Evolutionary conservation across 2,329 filamentous ascomycete species (phyloP).

Genomic region (Magnaporthiopsis incrustans): DNA sequence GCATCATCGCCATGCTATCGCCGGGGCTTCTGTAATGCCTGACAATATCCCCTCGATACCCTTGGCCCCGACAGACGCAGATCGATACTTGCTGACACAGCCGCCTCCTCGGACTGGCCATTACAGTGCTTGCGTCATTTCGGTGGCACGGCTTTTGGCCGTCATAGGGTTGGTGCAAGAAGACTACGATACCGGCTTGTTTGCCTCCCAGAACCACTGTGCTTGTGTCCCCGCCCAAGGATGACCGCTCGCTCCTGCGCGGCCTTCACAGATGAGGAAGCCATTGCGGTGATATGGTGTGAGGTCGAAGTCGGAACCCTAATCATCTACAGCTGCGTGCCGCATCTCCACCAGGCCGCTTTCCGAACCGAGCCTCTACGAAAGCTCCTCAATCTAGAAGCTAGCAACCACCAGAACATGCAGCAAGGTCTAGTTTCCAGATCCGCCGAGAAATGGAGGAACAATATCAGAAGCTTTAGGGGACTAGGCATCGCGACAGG

Average conservation of each 20-base stretch:
- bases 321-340: slow-evolving; percentile 3
- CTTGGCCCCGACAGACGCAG: neutral
- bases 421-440: neutral
- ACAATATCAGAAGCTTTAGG: neutral
- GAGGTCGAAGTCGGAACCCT: neutral
- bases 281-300: neutral
- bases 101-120: neutral
- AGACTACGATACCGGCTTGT: neutral
- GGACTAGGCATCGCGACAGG: too few relatives aligned
- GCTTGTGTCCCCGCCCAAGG: neutral
- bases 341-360: neutral
- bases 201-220: neutral
- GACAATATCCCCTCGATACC: neutral
- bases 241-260: neutral
- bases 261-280: neutral
- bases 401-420: neutral
- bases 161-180: neutral
- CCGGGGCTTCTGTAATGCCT: slow-evolving; percentile 7
- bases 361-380: neutral
- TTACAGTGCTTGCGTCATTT: neutral
- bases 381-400: neutral
- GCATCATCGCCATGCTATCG: slow-evolving; percentile 11
- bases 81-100: neutral
- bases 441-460: neutral
- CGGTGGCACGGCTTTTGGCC: slow-evolving; percentile 2